Evolutionary conservation across 2,329 filamentous ascomycete species (phyloP).

Genomic region (Phaeophleospora eucalypticola): DNA sequence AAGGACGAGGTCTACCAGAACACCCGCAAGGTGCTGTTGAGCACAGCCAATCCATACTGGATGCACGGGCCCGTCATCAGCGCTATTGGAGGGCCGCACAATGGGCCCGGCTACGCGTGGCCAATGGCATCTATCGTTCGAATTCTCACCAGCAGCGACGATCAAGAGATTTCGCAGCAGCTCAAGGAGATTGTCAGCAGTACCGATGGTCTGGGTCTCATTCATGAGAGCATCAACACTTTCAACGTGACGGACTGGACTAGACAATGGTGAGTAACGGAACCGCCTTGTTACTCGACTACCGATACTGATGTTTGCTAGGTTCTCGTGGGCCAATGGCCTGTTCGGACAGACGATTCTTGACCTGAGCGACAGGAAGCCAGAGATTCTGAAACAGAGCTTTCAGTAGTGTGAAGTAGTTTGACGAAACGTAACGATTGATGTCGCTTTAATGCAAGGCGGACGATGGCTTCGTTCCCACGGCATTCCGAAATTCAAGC

Average conservation of each 20-base stretch:
- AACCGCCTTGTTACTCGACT: background rate
- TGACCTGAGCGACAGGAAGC: constrained; percentile 20
- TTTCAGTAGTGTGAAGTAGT: constrained; percentile 34
- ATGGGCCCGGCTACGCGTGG: constrained; percentile 46
- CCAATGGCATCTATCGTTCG: constrained; percentile 51
- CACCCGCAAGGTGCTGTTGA: constrained; percentile 45
- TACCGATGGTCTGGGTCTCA: constrained; percentile 47
- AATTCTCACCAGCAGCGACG: constrained; percentile 47
- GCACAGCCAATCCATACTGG: constrained; percentile 47
- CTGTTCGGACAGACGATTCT: constrained; percentile 22
- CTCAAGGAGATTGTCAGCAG: constrained; percentile 44
- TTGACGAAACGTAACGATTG: too few relatives aligned
- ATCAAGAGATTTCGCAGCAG: constrained; percentile 44
- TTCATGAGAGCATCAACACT: constrained; percentile 51
- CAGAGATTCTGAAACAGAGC: constrained; percentile 36
- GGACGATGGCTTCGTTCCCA: too few relatives aligned
- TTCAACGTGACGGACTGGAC: constrained; percentile 46
- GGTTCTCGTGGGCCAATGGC: constrained; percentile 48
- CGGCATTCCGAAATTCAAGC: too few relatives aligned
- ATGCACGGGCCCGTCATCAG: constrained; percentile 48
- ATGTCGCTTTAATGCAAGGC: too few relatives aligned
- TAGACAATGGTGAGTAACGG: constrained; percentile 44
- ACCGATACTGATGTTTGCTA: constrained; percentile 12
- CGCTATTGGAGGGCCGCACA: constrained; percentile 48
- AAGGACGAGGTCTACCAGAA: constrained; percentile 43